phyloP scores from a whole-genome alignment of 2,329 filamentous ascomycete genomes.

The Diplodia seriata region DNA sequence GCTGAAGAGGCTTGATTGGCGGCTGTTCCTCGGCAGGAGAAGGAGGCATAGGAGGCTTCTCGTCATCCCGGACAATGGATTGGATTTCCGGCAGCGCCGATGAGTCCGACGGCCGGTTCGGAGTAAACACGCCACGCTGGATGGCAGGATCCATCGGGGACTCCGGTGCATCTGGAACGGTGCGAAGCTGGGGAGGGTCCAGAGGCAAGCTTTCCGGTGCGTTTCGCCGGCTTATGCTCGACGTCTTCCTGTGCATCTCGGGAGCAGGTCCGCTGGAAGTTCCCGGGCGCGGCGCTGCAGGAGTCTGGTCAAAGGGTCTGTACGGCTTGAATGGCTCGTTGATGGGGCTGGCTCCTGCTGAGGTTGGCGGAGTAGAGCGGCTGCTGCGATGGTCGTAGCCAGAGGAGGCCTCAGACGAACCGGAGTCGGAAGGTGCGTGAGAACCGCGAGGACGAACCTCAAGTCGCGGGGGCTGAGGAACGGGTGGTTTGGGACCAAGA shows the following conservation, averaged over 20 bases:
- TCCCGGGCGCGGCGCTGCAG: slow-evolving; percentile 9
- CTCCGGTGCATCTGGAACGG: slow-evolving; percentile 41
- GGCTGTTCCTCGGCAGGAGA: slow-evolving; percentile 9
- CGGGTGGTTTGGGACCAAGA: slow-evolving; percentile 12
- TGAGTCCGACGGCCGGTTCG: slow-evolving; percentile 35
- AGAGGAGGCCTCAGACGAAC: slow-evolving; percentile 49
- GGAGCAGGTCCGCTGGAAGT: slow-evolving; percentile 29
- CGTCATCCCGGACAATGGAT: slow-evolving; percentile 15
- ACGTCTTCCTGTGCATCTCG: slow-evolving; percentile 38
- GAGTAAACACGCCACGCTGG: slow-evolving; percentile 42
- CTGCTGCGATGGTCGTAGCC: slow-evolving; percentile 44
- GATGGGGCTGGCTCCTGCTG: slow-evolving; percentile 42
- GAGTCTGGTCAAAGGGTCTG: slow-evolving; percentile 9
- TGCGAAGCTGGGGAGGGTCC: slow-evolving; percentile 35
- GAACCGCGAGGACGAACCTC: slow-evolving; percentile 39
- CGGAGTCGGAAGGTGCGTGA: slow-evolving; percentile 50
- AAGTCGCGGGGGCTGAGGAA: slow-evolving; percentile 11
- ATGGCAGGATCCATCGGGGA: slow-evolving; percentile 52
- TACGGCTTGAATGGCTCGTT: slow-evolving; percentile 17
- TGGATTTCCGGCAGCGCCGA: slow-evolving; percentile 30
- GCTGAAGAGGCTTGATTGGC: slow-evolving; percentile 36
- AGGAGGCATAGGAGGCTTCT: slow-evolving; percentile 33
- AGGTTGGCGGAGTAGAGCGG: slow-evolving; percentile 48
- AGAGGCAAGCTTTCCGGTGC: slow-evolving; percentile 22
- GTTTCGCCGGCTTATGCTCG: slow-evolving; percentile 31